Evolutionary conservation across 768 basidiomycete genomes (phyloP), one percentile per base, ranked within the genome.

Genomic region (Dioszegia hungarica): DNA sequence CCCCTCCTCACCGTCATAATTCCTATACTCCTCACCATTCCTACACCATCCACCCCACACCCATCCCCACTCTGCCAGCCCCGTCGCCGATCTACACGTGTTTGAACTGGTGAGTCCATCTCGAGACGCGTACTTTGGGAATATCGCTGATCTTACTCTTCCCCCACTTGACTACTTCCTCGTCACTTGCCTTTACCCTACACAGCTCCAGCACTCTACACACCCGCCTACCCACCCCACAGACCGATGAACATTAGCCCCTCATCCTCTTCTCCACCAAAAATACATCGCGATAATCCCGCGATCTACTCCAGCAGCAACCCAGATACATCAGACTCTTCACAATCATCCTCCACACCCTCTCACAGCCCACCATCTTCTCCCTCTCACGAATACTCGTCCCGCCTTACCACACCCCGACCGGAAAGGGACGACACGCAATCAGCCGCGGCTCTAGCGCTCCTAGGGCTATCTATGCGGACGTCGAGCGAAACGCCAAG

Each of bases 401-500:
- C 36, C 24, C 45, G 45, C 45, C 25, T 31, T 9, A 46, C 45
- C 14, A 28, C 45, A 9, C 45, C 27, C 19, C 49, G 36, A 3
- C 22, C 49, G 15, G 49, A 39, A 22, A 34, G 28, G 36, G 49
- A 51, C 49, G 20, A 51, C n/a, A 51, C 49, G 6, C 49, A 51
- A 25, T 51, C 49, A 22, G 49, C 49, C 22, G 49, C 49, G 24
- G 49, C 49, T 20, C 34, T 51, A n/a, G 49, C 49, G 34, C 49
- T 51, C 36, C 34, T 51, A 19, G 49, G 49, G 2, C 49, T 51
- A 20, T 37, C 34, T 51, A 51, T 37, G 49, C 49, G 49, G 34
- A 51, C 49, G 24, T 27, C 49, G 24, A 51, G 49, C 36, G 49
- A 51, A 38, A 9, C 49, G 29, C 45, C 45, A 29, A 29, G 27